Evolutionary conservation across 73 alveolate species (phyloP).

Genomic region (Paramecium bursaria): DNA sequence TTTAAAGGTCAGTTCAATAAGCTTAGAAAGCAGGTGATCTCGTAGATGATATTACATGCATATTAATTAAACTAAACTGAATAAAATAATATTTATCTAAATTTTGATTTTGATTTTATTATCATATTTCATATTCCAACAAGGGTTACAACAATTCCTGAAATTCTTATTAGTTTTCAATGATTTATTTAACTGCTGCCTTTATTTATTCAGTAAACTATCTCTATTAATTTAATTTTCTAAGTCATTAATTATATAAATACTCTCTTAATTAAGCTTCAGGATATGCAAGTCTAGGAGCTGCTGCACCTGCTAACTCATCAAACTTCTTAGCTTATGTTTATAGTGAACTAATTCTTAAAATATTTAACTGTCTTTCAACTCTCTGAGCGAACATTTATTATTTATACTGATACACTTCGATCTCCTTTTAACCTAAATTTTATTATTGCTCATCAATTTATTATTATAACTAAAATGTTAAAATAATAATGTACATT

Average conservation of each 20-base stretch:
- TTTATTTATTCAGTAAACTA: slow-evolving; percentile 69
- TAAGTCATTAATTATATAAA: not conserved
- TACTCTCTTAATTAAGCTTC: slow-evolving; percentile 59
- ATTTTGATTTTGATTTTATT: too few relatives aligned
- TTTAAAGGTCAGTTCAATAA: too few relatives aligned
- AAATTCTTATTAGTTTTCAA: slow-evolving; percentile 77
- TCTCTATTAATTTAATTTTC: slow-evolving; percentile 61
- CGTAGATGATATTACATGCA: too few relatives aligned
- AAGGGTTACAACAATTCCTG: slow-evolving; percentile 64
- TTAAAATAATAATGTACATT: slow-evolving; percentile 10
- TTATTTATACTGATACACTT: slow-evolving; percentile 45
- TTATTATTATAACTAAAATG: slow-evolving; percentile 41
- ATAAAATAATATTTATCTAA: too few relatives aligned
- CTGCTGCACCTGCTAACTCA: slow-evolving; percentile 25
- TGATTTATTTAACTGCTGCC: slow-evolving; percentile 71
- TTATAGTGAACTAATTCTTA: slow-evolving; percentile 53
- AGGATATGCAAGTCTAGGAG: slow-evolving; percentile 58
- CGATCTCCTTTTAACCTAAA: slow-evolving; percentile 58
- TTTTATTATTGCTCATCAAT: slow-evolving; percentile 41
- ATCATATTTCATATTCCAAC: too few relatives aligned
- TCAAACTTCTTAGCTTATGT: slow-evolving; percentile 65
- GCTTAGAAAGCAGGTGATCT: too few relatives aligned
- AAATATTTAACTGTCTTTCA: slow-evolving; percentile 54
- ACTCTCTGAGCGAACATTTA: not conserved
- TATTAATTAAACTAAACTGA: too few relatives aligned